phyloP scores from a whole-genome alignment of 306 rosid species.

The Ammopiptanthus mongolicus region DNA sequence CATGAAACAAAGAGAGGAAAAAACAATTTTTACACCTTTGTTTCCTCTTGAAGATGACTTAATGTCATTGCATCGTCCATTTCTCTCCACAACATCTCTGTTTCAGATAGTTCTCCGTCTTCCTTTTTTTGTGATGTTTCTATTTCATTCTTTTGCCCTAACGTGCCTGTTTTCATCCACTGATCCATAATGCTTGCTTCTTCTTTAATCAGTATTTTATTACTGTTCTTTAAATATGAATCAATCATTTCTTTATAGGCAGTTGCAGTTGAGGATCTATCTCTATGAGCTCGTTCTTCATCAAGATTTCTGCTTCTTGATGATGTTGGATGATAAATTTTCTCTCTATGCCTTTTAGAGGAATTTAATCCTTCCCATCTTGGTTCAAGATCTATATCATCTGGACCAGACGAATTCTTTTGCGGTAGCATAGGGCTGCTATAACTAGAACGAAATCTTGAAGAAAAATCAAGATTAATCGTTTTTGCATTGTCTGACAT shows the following conservation, averaged over 20 bases:
- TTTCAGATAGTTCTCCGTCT: constrained; percentile 55
- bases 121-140: constrained; percentile 28
- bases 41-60: constrained; percentile 40
- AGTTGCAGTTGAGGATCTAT: constrained; percentile 57
- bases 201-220: constrained; percentile 35
- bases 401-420: constrained; percentile 31
- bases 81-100: constrained; percentile 67
- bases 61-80: constrained; percentile 65
- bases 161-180: constrained; percentile 52
- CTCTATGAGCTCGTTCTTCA: constrained; percentile 33
- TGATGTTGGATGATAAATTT: constrained; percentile 13
- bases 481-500: constrained; percentile 26
- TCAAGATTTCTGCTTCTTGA: constrained; percentile 26
- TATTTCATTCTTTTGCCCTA: constrained; percentile 19
- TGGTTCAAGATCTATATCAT: too few species aligned
- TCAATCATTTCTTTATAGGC: constrained; percentile 75
- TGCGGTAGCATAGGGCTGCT: constrained; percentile 31
- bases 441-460: constrained; percentile 26
- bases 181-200: constrained; percentile 54
- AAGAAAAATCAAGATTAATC: constrained; percentile 20
- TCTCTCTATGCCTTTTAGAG: constrained; percentile 18
- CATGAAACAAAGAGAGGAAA: not conserved
- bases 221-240: constrained; percentile 56
- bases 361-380: constrained; percentile 42
- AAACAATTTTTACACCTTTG: constrained; percentile 33